These are phyloP conservation scores for Skeletonema costatum DNA, from an alignment of 108 stramenopile species.

Conservation along the genomic window DNA sequence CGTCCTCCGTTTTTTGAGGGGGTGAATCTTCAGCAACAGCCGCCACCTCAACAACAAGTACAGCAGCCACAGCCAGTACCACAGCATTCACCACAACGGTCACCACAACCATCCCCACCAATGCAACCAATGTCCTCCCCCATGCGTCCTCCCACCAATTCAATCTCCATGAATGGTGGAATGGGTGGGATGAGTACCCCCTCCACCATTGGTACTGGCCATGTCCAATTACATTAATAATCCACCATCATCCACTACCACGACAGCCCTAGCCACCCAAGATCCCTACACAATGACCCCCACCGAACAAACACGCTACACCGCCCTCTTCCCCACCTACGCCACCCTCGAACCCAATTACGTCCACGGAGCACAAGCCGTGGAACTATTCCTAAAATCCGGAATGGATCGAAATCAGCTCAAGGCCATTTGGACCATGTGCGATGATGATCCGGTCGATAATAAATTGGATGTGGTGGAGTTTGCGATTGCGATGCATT, in stretches of 20 bases:
- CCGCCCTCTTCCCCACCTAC: conserved; percentile 83
- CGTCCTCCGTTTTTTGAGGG: conserved; percentile 76
- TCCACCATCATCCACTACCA: no score
- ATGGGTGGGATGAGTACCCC: not conserved
- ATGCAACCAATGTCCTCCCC: conserved; percentile 12
- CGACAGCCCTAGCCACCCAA: conserved; percentile 61
- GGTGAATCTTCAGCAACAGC: conserved; percentile 38
- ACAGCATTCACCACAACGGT: conserved; percentile 3
- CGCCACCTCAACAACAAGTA: not conserved
- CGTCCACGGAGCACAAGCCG: conserved; percentile 87
- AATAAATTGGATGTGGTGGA: conserved; percentile 84
- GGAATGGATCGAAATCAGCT: conserved; percentile 53
- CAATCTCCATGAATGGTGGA: conserved; percentile 3
- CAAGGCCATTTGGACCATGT: conserved; percentile 86
- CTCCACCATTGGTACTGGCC: not conserved
- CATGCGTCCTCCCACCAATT: not conserved
- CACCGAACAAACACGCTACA: conserved; percentile 81
- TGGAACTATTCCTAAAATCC: conserved; percentile 83
- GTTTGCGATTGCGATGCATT: conserved; percentile 95
- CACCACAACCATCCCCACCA: conserved; percentile 15
- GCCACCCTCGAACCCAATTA: conserved; percentile 74
- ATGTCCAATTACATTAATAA: conserved; percentile 10
- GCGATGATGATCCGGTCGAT: conserved; percentile 85
- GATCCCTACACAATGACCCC: conserved; percentile 85
- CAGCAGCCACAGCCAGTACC: conserved; percentile 19